A percentile compares a stretch with the other conserved stretches of the same genome.
Evolutionary conservation across 2,329 filamentous ascomycete species (phyloP).

Genomic region (Ophiosphaerella korrae): DNA sequence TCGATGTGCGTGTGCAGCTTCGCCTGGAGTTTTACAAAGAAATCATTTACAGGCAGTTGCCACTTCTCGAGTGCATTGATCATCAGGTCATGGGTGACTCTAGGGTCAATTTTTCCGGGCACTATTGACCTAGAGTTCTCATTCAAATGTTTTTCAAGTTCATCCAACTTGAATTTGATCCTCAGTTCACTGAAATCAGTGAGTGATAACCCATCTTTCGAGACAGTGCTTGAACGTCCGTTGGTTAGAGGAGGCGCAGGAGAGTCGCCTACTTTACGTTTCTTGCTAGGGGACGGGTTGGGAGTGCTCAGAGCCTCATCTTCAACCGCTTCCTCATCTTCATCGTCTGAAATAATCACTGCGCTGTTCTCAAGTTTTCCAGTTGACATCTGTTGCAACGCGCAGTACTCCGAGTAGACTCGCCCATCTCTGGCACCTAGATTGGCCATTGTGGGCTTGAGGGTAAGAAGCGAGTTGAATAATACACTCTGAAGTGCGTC

Average conservation of each 20-base stretch:
- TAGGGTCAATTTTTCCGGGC: conserved; percentile 42
- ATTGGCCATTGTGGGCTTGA: conserved; percentile 33
- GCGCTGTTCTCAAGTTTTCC: no score
- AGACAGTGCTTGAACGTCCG: background rate
- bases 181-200: conserved; percentile 5
- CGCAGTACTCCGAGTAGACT: conserved; percentile 8
- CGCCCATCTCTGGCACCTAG: conserved; percentile 16
- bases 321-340: conserved; percentile 16
- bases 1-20: conserved; percentile 21
- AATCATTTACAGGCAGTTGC: conserved; percentile 26
- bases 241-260: conserved; percentile 4
- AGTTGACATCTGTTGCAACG: conserved; percentile 1
- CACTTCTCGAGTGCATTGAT: conserved; percentile 35
- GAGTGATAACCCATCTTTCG: background rate
- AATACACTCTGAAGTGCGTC: conserved; percentile 58
- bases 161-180: conserved; percentile 35
- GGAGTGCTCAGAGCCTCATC: background rate
- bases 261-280: conserved; percentile 28
- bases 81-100: conserved; percentile 41
- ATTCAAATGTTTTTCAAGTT: conserved; percentile 31
- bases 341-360: conserved; percentile 27
- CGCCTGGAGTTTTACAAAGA: conserved; percentile 29
- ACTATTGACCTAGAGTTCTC: conserved; percentile 35
- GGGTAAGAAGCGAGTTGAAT: conserved; percentile 44
- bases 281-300: conserved; percentile 36